Conservation (phyloP, 2,329 filamentous ascomycete species). For the Mycosphaerella arachidis region DNA sequence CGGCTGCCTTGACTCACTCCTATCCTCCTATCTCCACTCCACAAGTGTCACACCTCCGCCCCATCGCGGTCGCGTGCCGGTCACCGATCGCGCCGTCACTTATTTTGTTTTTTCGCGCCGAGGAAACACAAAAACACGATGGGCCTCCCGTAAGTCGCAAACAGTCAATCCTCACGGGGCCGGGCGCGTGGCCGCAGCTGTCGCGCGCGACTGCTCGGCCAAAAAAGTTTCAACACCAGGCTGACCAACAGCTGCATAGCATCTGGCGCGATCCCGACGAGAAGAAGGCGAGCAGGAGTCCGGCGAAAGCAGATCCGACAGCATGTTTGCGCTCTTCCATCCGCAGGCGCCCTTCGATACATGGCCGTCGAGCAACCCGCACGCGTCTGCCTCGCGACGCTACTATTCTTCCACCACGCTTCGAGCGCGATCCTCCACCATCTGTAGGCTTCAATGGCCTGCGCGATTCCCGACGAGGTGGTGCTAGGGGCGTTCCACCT, state of each 20-base stretch:
- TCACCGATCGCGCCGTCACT: constrained; percentile 15
- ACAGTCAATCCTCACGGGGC: constrained; percentile 3
- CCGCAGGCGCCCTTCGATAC: constrained; percentile 42
- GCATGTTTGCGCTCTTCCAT: constrained; percentile 51
- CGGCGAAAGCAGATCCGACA: constrained; percentile 49
- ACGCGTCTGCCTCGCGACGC: constrained; percentile 27
- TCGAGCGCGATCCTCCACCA: constrained; percentile 24
- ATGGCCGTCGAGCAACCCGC: constrained; percentile 26
- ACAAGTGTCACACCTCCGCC: constrained; percentile 15
- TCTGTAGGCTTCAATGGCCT: constrained; percentile 15
- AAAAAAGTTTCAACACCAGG: constrained; percentile 1
- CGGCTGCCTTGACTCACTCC: neutral
- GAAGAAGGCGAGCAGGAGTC: constrained; percentile 37
- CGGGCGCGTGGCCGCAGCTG: constrained; percentile 10
- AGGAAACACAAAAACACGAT: constrained; percentile 28
- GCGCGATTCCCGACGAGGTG: constrained; percentile 20
- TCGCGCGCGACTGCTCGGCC: constrained; percentile 9
- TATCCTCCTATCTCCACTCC: constrained; percentile 10
- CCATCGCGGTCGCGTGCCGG: constrained; percentile 19
- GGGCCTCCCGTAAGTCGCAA: constrained; percentile 46
- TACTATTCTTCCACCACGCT: constrained; percentile 22
- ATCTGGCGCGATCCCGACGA: constrained; percentile 54
- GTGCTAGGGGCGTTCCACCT: constrained; percentile 25
- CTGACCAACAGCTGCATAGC: constrained; percentile 11
- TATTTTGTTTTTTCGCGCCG: constrained; percentile 4